These are phyloP conservation scores for Colletotrichum endophyticum DNA, from an alignment of 2,329 filamentous ascomycete species.

Conservation along the genomic window DNA sequence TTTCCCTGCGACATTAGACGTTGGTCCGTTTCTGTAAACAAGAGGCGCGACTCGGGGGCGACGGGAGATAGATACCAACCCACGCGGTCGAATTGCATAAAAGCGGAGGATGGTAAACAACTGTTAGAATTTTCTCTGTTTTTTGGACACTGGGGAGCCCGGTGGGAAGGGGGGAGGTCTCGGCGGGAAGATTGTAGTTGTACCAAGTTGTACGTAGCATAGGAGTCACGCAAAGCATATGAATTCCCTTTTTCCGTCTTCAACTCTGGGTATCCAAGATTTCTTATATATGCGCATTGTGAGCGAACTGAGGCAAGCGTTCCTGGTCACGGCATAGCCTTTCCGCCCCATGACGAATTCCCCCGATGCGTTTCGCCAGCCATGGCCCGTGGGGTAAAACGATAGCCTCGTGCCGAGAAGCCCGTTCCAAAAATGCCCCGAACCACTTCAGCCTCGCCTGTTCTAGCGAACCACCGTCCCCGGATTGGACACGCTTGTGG, in stretches of 20 bases:
- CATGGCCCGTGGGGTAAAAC: background rate
- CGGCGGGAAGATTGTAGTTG: constrained; percentile 22
- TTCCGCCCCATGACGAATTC: background rate
- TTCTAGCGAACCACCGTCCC: background rate
- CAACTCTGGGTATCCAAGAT: background rate
- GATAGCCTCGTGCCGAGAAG: background rate
- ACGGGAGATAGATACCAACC: constrained; percentile 13
- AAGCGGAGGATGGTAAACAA: constrained; percentile 1
- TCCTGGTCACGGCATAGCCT: background rate
- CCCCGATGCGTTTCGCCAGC: background rate
- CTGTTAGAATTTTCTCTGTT: constrained; percentile 16
- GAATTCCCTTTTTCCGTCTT: constrained; percentile 18
- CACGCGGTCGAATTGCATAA: constrained; percentile 16
- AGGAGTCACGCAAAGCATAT: constrained; percentile 25
- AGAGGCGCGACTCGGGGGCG: background rate
- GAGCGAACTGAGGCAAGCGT: background rate
- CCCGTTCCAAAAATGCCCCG: background rate
- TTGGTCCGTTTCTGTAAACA: background rate
- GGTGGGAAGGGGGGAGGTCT: background rate
- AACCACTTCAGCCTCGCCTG: background rate
- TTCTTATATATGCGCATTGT: background rate
- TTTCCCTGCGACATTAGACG: background rate
- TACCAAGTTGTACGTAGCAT: constrained; percentile 24
- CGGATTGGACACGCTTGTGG: background rate
- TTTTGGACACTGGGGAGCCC: constrained; percentile 17